Evolutionary conservation across 116 monocot species (phyloP), one percentile per base, ranked within the genome.

Genomic region (Cymodocea nodosa): DNA sequence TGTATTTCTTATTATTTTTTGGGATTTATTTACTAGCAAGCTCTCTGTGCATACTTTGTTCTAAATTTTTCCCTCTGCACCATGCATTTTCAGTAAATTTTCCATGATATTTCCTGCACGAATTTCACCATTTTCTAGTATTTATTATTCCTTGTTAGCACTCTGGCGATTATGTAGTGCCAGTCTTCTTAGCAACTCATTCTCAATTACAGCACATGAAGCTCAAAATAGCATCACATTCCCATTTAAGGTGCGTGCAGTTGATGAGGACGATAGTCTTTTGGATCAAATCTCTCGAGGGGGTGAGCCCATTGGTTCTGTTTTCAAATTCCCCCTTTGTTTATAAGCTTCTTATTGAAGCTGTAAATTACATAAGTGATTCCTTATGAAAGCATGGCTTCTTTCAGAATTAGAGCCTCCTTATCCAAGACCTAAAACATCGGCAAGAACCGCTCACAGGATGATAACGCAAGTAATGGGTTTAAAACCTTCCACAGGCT

Each of bases 401-500:
- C 1, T 16, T 70, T 52, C 65, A 95, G 90, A 95, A 70, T 67
- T 95, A 58, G 85, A 87, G 56, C 95, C 95, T 56, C 90, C 90
- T 54, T 53, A 51, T n/a, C 72, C 76, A 63, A 82, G 91, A 66
- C 97, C 92, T 14, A 88, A 91, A 64, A 97, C 97, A 23, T 91
- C 87, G 24, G 77, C 85, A 67, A 82, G 86, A 56, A 82, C 92
- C 3, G 92, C 92, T 1, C 81, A 82, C 36, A 81, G 97, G 66
- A 36, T 91, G 77, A 97, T 91, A 54, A 84, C 85, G 40, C 97
- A 97, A 50, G 82, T 73, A 44, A 85, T 88, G 85, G 97, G 97
- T 23, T 49, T 85, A 18, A 86, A 76, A 35, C 78, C 73, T 35
- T 68, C 78, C 25, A 53, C 70, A 23, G 57, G 61, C 18, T 76